Evolutionary conservation across 163 green algal species (phyloP), one percentile per base, ranked within the genome.

Genomic region (Chloromonas sp.): DNA sequence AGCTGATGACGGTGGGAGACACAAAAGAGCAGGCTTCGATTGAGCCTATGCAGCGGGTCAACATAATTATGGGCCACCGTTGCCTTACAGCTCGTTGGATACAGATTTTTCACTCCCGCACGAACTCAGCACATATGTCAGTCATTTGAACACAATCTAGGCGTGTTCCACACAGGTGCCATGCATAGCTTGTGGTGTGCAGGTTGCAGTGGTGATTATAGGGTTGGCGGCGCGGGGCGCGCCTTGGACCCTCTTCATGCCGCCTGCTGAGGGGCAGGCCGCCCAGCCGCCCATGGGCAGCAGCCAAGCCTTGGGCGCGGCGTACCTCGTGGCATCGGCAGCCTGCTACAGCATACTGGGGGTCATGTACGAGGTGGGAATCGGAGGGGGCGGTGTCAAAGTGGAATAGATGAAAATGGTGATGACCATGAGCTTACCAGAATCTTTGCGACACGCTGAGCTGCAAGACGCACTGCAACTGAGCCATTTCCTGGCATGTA

Each of bases 361-460:
- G 1, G 84, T 92, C 58, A 77, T 89, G 14, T 95, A 95, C 82
- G 92, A 95, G 78, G 83, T 86, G 81, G 85, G 93, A 58, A 82
- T 89, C 14, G 87, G 84, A 60, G 36, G 36, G 36, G 36, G 36
- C 36, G 36, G 36, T 36, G 36, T 36, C 36, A 36, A 36, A 36
- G 36, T 36, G 36, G 36, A 36, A 36, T 36, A 36, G 36, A 36
- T 36, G 36, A 36, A 36, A 36, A 36, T 36, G 36, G 36, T 36
- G 36, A 36, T 36, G 36, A 36, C 36, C 36, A 36, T 36, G 36
- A 36, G 36, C 36, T 36, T 36, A 36, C 36, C 36, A 36, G 36
- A 36, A 36, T 36, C 36, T 36, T 36, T 36, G 36, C 36, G 36
- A 36, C 36, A 36, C 36, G 36, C 36, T 36, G 36, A 36, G 36